Evolutionary conservation across 2,329 filamentous ascomycete species (phyloP).

Genomic region (Fusarium vanettenii): DNA sequence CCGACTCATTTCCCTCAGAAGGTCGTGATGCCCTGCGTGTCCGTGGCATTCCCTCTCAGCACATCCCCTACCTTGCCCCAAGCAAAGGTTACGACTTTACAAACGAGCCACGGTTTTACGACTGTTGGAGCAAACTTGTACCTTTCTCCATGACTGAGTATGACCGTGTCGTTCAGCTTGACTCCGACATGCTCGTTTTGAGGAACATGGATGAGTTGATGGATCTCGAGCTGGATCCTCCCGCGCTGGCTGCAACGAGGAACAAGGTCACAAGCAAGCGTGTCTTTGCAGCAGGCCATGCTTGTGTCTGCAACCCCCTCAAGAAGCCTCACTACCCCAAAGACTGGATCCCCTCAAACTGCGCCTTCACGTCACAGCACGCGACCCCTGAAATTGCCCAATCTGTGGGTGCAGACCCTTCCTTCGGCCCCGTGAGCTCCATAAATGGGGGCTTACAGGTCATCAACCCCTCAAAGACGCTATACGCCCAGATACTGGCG

Average conservation of each 20-base stretch:
- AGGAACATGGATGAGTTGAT: constrained; percentile 94
- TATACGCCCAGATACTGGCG: constrained; percentile 63
- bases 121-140: constrained; percentile 89
- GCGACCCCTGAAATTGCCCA: constrained; percentile 59
- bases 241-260: constrained; percentile 36
- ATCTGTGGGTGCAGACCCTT: constrained; percentile 56
- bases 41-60: constrained; percentile 76
- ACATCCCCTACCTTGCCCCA: constrained; percentile 79
- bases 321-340: constrained; percentile 81
- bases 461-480: constrained; percentile 60
- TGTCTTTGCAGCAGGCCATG: constrained; percentile 86
- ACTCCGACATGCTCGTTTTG: constrained; percentile 87
- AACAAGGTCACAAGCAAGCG: constrained; percentile 55
- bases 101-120: constrained; percentile 86
- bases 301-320: constrained; percentile 87
- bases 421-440: constrained; percentile 60
- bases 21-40: constrained; percentile 76
- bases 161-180: constrained; percentile 82
- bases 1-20: constrained; percentile 76
- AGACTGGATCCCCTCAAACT: constrained; percentile 71
- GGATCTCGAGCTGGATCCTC: constrained; percentile 77
- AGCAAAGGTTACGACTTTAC: constrained; percentile 73
- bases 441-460: constrained; percentile 66
- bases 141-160: constrained; percentile 83
- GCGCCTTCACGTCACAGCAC: constrained; percentile 69